Evolutionary conservation across 2,329 filamentous ascomycete genomes (phyloP).

Genomic region (Epichloe sylvatica): DNA sequence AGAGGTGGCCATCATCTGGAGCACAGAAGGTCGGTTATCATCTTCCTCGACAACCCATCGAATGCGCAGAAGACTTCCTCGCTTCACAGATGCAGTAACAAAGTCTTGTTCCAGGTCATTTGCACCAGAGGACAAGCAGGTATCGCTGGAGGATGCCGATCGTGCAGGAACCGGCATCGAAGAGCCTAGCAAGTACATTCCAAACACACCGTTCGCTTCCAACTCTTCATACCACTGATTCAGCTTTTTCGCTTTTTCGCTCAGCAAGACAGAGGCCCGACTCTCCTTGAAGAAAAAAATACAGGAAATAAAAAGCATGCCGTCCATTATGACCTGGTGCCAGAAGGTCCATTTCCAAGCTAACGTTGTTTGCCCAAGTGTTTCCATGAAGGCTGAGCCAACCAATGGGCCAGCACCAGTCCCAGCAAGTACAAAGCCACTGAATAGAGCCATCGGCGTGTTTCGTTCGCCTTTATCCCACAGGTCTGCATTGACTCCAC

Average conservation of each 20-base stretch:
- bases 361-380: conserved; percentile 29
- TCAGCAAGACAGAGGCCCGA: conserved; percentile 64
- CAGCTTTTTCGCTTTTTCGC: conserved; percentile 56
- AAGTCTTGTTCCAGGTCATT: not conserved
- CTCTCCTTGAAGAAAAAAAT: conserved; percentile 67
- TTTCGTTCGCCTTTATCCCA: conserved; percentile 69
- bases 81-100: not conserved
- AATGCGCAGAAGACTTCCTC: conserved; percentile 33
- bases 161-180: conserved; percentile 3
- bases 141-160: conserved; percentile 11
- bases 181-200: conserved; percentile 25
- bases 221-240: conserved; percentile 69
- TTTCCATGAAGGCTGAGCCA: conserved; percentile 52
- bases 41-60: conserved; percentile 71
- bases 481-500: conserved; percentile 80
- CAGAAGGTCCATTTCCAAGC: conserved; percentile 83
- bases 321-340: conserved; percentile 61
- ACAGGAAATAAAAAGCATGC: conserved; percentile 45
- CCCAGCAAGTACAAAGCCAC: conserved; percentile 62
- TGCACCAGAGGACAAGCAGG: not conserved
- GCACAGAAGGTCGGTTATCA: conserved; percentile 56
- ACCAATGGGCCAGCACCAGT: conserved; percentile 68
- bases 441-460: conserved; percentile 80
- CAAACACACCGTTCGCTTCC: conserved; percentile 48
- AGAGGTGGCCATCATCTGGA: conserved; percentile 58